These are phyloP conservation scores for Apiospora rasikravindrae DNA, from an alignment of 2,329 filamentous ascomycete genomes.

Conservation along the genomic window DNA sequence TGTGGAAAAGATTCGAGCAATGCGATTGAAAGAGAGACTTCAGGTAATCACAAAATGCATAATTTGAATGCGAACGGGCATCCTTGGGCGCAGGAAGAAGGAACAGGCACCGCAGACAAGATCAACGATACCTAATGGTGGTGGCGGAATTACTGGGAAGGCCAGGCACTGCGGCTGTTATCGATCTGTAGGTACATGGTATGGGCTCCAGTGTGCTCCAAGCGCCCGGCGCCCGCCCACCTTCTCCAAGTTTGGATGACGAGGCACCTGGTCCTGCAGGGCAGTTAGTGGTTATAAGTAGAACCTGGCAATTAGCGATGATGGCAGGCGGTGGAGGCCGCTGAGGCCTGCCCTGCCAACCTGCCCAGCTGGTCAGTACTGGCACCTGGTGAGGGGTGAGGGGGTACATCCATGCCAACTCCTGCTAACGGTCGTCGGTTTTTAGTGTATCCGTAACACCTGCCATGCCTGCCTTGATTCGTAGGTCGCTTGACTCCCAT, in stretches of 20 bases:
- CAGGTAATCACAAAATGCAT: background rate
- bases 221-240: constrained; percentile 3
- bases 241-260: constrained; percentile 9
- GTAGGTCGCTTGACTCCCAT: constrained; percentile 5
- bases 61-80: background rate
- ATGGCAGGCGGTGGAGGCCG: background rate
- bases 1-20: background rate
- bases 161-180: background rate
- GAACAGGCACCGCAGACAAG: background rate
- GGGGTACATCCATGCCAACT: constrained; percentile 8
- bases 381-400: background rate
- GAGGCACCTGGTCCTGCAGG: background rate
- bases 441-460: constrained; percentile 17
- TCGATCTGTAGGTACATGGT: background rate
- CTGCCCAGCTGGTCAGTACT: no score
- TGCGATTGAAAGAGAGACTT: background rate
- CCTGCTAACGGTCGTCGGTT: constrained; percentile 8
- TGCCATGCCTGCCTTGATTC: constrained; percentile 14
- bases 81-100: background rate
- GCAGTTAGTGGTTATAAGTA: background rate
- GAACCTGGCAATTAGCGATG: background rate
- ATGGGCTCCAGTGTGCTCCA: background rate
- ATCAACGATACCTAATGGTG: background rate
- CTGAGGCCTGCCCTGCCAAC: no score
- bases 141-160: background rate